Percentiles rank a stretch among this genome's conserved stretches.
Conservation (phyloP, 2,329 filamentous ascomycete genomes). For the Waltergamsia citrina region DNA sequence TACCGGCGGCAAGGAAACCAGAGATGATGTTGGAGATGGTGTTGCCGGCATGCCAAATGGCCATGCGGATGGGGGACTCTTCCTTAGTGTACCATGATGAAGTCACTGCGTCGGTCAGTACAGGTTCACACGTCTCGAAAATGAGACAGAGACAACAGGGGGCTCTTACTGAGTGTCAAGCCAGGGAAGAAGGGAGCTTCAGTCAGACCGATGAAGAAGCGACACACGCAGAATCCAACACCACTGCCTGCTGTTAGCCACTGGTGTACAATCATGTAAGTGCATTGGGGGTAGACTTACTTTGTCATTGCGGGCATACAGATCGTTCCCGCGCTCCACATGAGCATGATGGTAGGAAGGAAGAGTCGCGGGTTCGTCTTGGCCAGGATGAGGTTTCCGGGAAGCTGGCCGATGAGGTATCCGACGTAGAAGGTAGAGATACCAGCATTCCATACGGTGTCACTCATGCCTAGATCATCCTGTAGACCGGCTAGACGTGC, state of each 20-base stretch:
- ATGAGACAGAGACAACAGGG: neutral
- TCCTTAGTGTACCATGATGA: conserved; percentile 35
- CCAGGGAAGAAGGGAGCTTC: conserved; percentile 34
- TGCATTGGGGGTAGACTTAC: conserved; percentile 4
- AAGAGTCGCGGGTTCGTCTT: conserved; percentile 23
- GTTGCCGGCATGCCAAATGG: conserved; percentile 32
- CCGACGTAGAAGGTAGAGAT: conserved; percentile 33
- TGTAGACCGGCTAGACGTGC: conserved; percentile 24
- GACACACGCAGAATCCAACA: conserved; percentile 6
- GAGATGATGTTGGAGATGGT: conserved; percentile 34
- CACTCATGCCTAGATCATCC: conserved; percentile 21
- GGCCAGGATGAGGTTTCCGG: conserved; percentile 32
- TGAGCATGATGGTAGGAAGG: conserved; percentile 26
- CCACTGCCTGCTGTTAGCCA: neutral
- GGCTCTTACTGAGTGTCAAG: conserved; percentile 23
- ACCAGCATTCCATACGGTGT: conserved; percentile 24
- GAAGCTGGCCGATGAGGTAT: conserved; percentile 31
- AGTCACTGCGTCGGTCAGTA: conserved; percentile 12
- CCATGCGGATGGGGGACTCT: conserved; percentile 24
- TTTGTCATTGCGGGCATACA: conserved; percentile 26
- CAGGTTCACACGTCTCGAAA: neutral
- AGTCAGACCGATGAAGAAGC: conserved; percentile 17
- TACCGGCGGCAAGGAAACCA: conserved; percentile 31
- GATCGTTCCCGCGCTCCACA: conserved; percentile 28
- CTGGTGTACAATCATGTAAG: neutral